Evolutionary conservation across 2,329 filamentous ascomycete genomes (phyloP).

Genomic region (Trichophyton mentagrophytes): DNA sequence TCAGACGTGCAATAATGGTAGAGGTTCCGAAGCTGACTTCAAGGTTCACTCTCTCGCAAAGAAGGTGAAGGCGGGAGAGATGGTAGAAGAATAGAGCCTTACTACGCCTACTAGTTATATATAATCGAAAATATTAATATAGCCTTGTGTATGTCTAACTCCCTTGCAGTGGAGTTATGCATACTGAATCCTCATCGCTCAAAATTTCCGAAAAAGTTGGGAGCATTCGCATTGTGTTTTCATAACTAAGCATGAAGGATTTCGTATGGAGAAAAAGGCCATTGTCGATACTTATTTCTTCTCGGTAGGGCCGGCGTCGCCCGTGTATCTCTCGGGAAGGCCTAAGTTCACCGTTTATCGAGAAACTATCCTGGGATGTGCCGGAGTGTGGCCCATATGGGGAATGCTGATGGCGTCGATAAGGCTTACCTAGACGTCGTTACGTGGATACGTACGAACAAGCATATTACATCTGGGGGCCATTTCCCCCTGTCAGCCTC

Average conservation of each 20-base stretch:
- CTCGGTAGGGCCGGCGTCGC: background rate
- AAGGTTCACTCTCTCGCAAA: too few relatives aligned
- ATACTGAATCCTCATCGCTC: background rate
- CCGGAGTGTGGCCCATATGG: background rate
- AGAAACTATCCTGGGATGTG: background rate
- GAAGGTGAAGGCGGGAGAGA: background rate
- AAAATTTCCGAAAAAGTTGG: constrained; percentile 1
- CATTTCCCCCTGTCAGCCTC: too few relatives aligned
- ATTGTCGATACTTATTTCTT: background rate
- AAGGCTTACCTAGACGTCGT: too few relatives aligned
- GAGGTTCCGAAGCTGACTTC: too few relatives aligned
- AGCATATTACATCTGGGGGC: too few relatives aligned
- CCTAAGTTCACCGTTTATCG: background rate
- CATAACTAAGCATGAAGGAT: background rate
- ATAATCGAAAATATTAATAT: background rate
- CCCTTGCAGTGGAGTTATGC: background rate
- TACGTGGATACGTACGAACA: too few relatives aligned
- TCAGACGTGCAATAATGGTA: background rate
- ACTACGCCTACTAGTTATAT: background rate
- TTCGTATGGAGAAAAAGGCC: background rate
- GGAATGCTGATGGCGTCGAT: background rate
- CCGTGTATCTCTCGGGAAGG: background rate
- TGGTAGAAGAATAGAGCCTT: background rate
- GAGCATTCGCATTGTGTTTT: background rate
- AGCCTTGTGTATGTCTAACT: background rate